Conservation (phyloP, 306 rosid genomes). For the Cucurbita argyrosperma region DNA sequence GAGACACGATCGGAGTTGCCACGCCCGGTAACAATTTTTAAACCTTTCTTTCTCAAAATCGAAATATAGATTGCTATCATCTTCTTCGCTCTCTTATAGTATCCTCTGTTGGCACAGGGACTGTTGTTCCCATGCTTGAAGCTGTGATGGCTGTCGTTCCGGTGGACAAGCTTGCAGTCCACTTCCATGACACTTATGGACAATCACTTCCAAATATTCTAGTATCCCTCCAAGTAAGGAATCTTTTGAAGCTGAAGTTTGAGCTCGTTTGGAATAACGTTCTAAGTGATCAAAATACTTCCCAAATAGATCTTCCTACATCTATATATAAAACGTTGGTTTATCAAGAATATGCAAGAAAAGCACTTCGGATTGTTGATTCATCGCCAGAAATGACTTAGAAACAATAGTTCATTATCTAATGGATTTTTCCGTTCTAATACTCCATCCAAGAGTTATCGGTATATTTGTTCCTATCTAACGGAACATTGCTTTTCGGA, state of each 20-base stretch:
- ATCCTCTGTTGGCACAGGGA: slow-evolving; percentile 26
- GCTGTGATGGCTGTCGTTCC: slow-evolving; percentile 80
- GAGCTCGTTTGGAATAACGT: neutral
- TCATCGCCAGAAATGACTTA: no score
- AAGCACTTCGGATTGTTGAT: no score
- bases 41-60: neutral
- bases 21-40: slow-evolving; percentile 54
- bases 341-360: no score
- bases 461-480: no score
- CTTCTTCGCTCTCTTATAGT: neutral
- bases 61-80: neutral
- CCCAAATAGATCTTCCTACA: no score
- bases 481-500: no score
- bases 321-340: no score
- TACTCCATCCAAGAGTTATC: no score
- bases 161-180: slow-evolving; percentile 63
- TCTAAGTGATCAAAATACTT: no score
- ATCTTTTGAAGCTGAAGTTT: neutral
- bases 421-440: no score
- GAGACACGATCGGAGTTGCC: slow-evolving; percentile 85
- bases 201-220: slow-evolving; percentile 77
- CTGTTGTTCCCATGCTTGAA: slow-evolving; percentile 70
- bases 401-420: no score
- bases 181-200: slow-evolving; percentile 89
- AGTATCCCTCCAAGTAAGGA: slow-evolving; percentile 69